phyloP scores from a whole-genome alignment of 345 rosid genomes.

The Combretum micranthum region DNA sequence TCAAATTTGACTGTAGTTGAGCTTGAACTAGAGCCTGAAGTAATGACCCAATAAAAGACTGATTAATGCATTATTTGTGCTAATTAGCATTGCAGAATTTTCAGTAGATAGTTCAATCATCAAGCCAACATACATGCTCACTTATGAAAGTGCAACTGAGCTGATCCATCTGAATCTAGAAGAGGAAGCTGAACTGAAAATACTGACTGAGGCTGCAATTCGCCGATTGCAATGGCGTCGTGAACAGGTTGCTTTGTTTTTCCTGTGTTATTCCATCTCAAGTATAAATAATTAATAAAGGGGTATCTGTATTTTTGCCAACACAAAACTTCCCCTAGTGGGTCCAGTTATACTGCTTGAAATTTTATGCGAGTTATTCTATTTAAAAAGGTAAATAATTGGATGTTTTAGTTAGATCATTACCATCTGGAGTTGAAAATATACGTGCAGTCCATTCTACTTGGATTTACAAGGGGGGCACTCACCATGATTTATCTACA shows the following conservation, averaged over 20 bases:
- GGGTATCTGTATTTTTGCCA: too few species aligned
- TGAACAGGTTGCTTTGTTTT: conserved; percentile 53
- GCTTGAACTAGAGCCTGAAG: not conserved
- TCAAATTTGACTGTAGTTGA: not conserved
- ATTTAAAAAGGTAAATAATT: too few species aligned
- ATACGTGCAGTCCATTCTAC: too few species aligned
- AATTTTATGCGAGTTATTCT: too few species aligned
- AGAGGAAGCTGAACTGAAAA: conserved; percentile 75
- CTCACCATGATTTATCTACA: not conserved
- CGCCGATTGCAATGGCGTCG: conserved; percentile 74
- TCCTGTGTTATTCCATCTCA: not conserved
- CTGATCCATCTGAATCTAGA: conserved; percentile 79
- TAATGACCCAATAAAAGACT: conserved; percentile 3
- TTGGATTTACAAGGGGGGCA: too few species aligned
- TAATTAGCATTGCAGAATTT: conserved; percentile 75
- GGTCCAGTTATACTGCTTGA: too few species aligned
- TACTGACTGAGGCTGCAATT: conserved; percentile 75
- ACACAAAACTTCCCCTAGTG: too few species aligned
- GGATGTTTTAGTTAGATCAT: too few species aligned
- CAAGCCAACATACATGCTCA: conserved; percentile 94
- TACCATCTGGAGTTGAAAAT: too few species aligned
- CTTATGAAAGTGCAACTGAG: conserved; percentile 93
- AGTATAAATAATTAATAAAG: not conserved
- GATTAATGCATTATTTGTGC: conserved; percentile 13
- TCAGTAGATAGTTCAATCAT: conserved; percentile 69